phyloP scores from a whole-genome alignment of 2,329 filamentous ascomycete genomes.

The Epichloe hybrida region DNA sequence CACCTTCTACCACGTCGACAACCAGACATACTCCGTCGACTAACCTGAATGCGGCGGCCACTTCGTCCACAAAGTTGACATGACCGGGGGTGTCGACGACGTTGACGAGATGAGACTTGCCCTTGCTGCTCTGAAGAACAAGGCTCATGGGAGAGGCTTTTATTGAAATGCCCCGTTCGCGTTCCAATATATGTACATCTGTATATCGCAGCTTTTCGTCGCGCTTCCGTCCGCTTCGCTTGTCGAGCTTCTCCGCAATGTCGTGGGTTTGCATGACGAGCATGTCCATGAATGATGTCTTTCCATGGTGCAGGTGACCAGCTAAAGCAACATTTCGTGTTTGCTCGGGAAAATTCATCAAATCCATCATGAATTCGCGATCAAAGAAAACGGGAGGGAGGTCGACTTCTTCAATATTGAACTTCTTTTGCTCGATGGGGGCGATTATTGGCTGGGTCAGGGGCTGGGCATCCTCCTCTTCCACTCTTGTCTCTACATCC shows the following conservation, averaged over 20 bases:
- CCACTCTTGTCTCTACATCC: constrained; percentile 88
- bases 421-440: constrained; percentile 89
- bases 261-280: constrained; percentile 91
- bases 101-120: constrained; percentile 91
- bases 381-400: constrained; percentile 80
- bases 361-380: constrained; percentile 81
- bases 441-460: constrained; percentile 87
- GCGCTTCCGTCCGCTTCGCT: constrained; percentile 63
- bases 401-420: constrained; percentile 83
- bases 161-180: constrained; percentile 79
- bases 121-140: constrained; percentile 73
- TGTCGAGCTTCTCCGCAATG: constrained; percentile 63
- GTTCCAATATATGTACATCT: constrained; percentile 78
- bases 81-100: constrained; percentile 93
- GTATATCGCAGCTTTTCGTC: constrained; percentile 93
- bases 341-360: constrained; percentile 93
- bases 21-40: constrained; percentile 88
- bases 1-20: constrained; percentile 94
- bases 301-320: constrained; percentile 91
- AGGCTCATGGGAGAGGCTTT: constrained; percentile 93
- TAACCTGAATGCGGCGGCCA: constrained; percentile 73
- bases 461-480: constrained; percentile 93
- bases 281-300: constrained; percentile 98
- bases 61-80: constrained; percentile 96
- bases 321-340: constrained; percentile 85